A percentile compares a stretch with the other conserved stretches of the same genome.
phyloP scores from a whole-genome alignment of 148 eudicot genomes.

The Persicaria tinctoria region DNA sequence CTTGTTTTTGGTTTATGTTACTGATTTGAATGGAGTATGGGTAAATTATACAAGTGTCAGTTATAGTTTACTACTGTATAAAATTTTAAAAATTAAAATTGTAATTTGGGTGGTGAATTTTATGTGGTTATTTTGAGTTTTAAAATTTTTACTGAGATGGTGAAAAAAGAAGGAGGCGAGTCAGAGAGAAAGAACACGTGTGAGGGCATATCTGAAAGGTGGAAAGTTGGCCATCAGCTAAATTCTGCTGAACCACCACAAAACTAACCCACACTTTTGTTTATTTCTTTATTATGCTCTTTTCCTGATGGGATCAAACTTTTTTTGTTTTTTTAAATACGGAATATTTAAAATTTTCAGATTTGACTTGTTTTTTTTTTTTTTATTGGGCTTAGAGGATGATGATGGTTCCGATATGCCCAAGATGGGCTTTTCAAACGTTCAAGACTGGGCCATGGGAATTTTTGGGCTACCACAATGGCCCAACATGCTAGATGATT shows the following conservation, averaged over 20 bases:
- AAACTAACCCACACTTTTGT: conserved; percentile 1
- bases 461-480: no score
- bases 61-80: not conserved
- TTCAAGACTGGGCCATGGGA: no score
- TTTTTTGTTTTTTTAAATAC: not conserved
- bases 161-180: not conserved
- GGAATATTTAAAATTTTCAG: no score
- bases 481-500: no score
- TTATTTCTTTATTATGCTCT: not conserved
- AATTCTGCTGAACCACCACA: conserved; percentile 10
- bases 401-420: no score
- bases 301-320: not conserved
- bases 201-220: conserved; percentile 2
- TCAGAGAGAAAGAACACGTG: not conserved
- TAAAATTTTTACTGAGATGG: not conserved
- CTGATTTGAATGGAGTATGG: not conserved
- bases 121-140: not conserved
- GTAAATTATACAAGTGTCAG: not conserved
- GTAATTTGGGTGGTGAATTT: not conserved
- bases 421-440: no score
- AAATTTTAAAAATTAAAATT: not conserved
- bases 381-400: no score
- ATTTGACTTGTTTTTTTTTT: no score
- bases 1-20: not conserved
- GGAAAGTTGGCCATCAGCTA: conserved; percentile 8